Evolutionary conservation across 257 asterid species (phyloP), one percentile per base, ranked within the genome.

Genomic region (Lavandula angustifolia): DNA sequence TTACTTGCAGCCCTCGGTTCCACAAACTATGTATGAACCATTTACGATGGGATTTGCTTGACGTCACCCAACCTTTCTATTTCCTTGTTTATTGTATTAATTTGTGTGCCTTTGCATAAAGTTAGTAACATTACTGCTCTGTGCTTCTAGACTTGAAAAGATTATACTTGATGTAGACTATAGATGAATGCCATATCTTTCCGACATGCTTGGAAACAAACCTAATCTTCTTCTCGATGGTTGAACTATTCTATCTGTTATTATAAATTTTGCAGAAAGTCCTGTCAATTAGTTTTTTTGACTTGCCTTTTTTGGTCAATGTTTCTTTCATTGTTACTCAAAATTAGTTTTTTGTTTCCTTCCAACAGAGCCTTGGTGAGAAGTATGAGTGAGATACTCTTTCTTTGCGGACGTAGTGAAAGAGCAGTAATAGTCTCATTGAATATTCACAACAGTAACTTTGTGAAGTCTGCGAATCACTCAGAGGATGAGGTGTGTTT

Each of bases 331-430:
- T 9, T 5, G 57, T 57, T 70, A 65, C 72, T 69, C 22, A 47
- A 17, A 33, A 54, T 17, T 48, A 49, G 38, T 16, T 54, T 68
- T 44, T 29, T 63, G 63, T 62, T 69, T 37, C 68, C 64, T 67
- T 62, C 54, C 47, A 42, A 61, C 95, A 94, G 97, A 71, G 95
- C 99, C 68, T 75, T 90, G 86, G 89, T 94, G 55, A 90, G 77
- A 73, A 87, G 95, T 75, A 94, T 94, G 95, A 66, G 81, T 35
- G 99, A 94, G 85, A 87, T 94, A 63, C 90, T 90, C 76, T 94
- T 94, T 85, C 84, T 83, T 42, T 90, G 95, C 61, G 99, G 97
- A 77, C 81, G 73, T 46, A 83, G 78, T 75, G 79, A 82, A 75
- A 81, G 84, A 58, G 97, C 91, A 22, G 80, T 83, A 12, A 79